These are phyloP conservation scores for Odontarrhena argentea DNA, from an alignment of 345 rosid genomes.

Conservation along the genomic window DNA sequence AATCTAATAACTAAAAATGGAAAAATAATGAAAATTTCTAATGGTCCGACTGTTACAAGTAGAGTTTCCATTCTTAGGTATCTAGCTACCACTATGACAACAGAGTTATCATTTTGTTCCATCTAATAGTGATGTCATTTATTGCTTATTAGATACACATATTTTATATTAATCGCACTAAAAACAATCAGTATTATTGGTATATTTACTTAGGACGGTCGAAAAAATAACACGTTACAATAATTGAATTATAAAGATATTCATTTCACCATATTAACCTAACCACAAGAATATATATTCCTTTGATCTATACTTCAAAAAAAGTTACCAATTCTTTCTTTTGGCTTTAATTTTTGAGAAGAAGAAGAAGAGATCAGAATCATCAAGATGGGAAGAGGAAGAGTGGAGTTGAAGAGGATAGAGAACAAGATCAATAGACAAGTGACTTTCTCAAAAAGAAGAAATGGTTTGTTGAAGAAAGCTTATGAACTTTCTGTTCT, in stretches of 20 bases:
- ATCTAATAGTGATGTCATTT: constrained; percentile 24
- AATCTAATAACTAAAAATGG: background rate
- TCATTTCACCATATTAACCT: constrained; percentile 2
- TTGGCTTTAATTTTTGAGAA: too few species aligned
- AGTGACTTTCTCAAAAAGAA: constrained; percentile 83
- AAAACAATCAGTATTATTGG: background rate
- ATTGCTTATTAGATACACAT: background rate
- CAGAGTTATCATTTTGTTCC: constrained; percentile 34
- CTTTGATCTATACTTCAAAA: constrained; percentile 17
- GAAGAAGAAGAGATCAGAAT: constrained; percentile 21
- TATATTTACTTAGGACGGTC: constrained; percentile 19
- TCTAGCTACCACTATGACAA: constrained; percentile 25
- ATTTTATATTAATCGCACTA: background rate
- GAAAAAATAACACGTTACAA: background rate
- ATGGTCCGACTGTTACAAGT: constrained; percentile 30
- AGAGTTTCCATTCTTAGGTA: constrained; percentile 35
- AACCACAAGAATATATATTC: constrained; percentile 25
- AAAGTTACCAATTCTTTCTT: constrained; percentile 1
- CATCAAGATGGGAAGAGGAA: constrained; percentile 76
- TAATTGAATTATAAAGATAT: background rate
- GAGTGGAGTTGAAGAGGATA: constrained; percentile 86
- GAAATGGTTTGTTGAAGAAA: constrained; percentile 78
- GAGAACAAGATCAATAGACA: constrained; percentile 90
- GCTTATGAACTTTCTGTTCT: constrained; percentile 87
- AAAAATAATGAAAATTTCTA: constrained; percentile 3